phyloP scores from a whole-genome alignment of 768 basidiomycete species.

The Hysterangium stoloniferum region DNA sequence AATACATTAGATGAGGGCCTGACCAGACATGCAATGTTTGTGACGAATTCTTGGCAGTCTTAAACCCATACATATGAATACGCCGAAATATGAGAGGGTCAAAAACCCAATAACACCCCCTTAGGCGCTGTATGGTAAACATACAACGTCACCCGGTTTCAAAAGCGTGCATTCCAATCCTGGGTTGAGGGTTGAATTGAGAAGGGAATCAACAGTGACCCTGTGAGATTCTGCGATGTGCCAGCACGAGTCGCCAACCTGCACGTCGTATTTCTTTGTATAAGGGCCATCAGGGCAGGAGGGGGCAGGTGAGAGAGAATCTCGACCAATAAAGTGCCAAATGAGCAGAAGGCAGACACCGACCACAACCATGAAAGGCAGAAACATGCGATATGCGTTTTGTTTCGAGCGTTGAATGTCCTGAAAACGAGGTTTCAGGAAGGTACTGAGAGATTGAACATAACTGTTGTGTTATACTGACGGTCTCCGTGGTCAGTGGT shows the following conservation, averaged over 20 bases:
- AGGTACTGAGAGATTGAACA: background rate
- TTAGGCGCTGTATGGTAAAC: no score
- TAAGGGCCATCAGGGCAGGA: conserved; percentile 9
- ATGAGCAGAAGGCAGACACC: conserved; percentile 13
- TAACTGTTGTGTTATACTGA: background rate
- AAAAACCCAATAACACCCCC: no score
- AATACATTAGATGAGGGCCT: no score
- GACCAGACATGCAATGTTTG: no score
- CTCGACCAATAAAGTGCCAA: conserved; percentile 7
- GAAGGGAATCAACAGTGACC: background rate
- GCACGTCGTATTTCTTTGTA: conserved; percentile 6
- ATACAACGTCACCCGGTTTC: conserved; percentile 6
- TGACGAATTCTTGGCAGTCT: no score
- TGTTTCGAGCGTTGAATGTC: background rate
- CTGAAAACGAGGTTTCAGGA: background rate
- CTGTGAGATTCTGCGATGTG: conserved; percentile 5
- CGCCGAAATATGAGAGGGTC: no score
- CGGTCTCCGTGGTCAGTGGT: background rate
- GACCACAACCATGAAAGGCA: conserved; percentile 13
- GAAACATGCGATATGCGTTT: conserved; percentile 10
- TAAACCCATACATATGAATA: no score
- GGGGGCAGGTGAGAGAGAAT: background rate
- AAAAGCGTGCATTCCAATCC: conserved; percentile 5
- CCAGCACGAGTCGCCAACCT: conserved; percentile 15
- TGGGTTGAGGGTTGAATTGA: conserved; percentile 3